Percentiles rank a stretch among this genome's conserved stretches.
These are phyloP conservation scores for Geosmithia morbida DNA, from an alignment of 2,329 filamentous ascomycete genomes.

Conservation along the genomic window DNA sequence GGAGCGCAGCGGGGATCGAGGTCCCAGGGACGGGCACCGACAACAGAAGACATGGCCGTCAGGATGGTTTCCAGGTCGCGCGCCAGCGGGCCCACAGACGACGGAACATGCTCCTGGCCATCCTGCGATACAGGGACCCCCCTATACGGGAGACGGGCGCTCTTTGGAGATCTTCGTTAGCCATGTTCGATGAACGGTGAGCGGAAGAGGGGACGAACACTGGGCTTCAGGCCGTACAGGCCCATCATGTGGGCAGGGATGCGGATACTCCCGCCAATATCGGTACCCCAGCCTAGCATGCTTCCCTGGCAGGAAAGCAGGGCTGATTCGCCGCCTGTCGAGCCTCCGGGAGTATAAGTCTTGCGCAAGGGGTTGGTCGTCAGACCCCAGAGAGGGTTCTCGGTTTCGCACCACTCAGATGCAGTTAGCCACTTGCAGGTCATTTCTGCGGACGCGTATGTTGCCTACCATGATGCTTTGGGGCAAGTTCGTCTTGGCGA, in stretches of 20 bases:
- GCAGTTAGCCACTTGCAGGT: constrained; percentile 43
- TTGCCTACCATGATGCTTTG: constrained; percentile 28
- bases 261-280: constrained; percentile 84
- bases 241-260: constrained; percentile 81
- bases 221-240: constrained; percentile 45
- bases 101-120: constrained; percentile 50
- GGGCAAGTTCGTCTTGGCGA: constrained; percentile 84
- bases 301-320: constrained; percentile 69
- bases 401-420: constrained; percentile 11
- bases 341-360: constrained; percentile 83
- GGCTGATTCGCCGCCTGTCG: constrained; percentile 74
- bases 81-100: constrained; percentile 44
- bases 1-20: constrained; percentile 37
- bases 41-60: constrained; percentile 30
- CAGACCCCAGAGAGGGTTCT: constrained; percentile 55
- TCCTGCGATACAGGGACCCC: constrained; percentile 47
- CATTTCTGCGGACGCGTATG: constrained; percentile 70
- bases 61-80: constrained; percentile 27
- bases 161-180: constrained; percentile 19
- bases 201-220: constrained; percentile 5
- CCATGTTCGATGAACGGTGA: neutral
- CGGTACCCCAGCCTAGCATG: constrained; percentile 71
- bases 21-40: constrained; percentile 33
- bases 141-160: constrained; percentile 38
- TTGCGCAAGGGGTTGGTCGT: constrained; percentile 70